phyloP scores from a whole-genome alignment of 345 rosid genomes.

The Heritiera fomes region DNA sequence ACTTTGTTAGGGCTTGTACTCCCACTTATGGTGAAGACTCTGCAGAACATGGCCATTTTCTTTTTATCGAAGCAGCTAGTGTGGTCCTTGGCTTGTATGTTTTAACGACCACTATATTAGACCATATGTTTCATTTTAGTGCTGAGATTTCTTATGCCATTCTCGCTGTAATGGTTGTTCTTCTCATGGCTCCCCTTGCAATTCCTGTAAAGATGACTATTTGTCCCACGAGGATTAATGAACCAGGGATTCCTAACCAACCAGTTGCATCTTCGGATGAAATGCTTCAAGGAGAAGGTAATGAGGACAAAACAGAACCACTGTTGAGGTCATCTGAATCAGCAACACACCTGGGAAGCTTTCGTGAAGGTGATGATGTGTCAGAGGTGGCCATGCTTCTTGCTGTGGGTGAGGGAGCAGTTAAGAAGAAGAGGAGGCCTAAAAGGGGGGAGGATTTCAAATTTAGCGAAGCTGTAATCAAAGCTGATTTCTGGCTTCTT shows the following conservation, averaged over 20 bases:
- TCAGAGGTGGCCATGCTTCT: conserved; percentile 66
- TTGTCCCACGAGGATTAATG: conserved; percentile 27
- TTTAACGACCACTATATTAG: conserved; percentile 43
- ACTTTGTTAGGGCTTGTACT: conserved; percentile 59
- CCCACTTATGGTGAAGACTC: conserved; percentile 54
- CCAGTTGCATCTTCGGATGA: conserved; percentile 27
- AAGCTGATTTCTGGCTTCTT: conserved; percentile 86
- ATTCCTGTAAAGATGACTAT: conserved; percentile 68
- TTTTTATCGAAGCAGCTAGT: conserved; percentile 50
- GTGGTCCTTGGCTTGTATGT: conserved; percentile 56
- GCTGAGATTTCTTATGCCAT: conserved; percentile 34
- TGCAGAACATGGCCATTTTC: conserved; percentile 46
- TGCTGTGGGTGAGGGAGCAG: conserved; percentile 72
- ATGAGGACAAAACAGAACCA: conserved; percentile 47
- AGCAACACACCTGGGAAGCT: conserved; percentile 37
- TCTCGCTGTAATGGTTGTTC: conserved; percentile 47
- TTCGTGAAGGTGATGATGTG: conserved; percentile 34
- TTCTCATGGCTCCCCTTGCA: conserved; percentile 67
- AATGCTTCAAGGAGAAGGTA: conserved; percentile 30
- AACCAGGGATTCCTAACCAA: conserved; percentile 26
- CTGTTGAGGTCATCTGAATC: conserved; percentile 44
- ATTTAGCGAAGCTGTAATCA: conserved; percentile 58
- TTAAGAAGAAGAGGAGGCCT: conserved; percentile 65
- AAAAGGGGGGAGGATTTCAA: conserved; percentile 73
- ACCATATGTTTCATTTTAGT: conserved; percentile 41